Base-by-base conservation (phyloP, 768 basidiomycete species). In the Aureoboletus auriporus region DNA sequence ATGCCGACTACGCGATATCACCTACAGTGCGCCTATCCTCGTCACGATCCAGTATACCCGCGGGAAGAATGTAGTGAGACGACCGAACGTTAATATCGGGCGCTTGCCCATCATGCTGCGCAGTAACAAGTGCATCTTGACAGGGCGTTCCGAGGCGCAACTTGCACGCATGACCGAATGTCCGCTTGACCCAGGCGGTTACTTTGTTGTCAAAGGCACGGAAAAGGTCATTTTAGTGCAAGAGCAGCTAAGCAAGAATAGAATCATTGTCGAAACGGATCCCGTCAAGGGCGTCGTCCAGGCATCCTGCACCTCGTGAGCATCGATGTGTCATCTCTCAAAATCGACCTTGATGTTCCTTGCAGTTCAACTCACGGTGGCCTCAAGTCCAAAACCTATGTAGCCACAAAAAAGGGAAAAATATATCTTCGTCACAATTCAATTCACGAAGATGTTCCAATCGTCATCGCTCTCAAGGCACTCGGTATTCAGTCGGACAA, bases 181-280 rank as follows among this genome's bases (percentile, higher is more conserved):
- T 67, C 96, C 96, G 4, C 76, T 98, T 50, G 96, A 99, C 71
- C 95, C 96, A 10, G 96, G 96, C n/a, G 96, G 96, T 4, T 98
- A 98, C 66, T 99, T 99, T 67, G 87, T 99, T 50, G 96, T 99
- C 44, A 97, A 94, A 69, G 95, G 95, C 33, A 99, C 95, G 37
- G 95, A 99, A 70, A 99, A 98, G 71, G 96, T 99, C 59, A 99
- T 99, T 57, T 75, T 99, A 53, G 95, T 99, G 7, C 96, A 99
- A 67, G 96, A 98, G 65, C 96, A 99, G 70, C 71, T 98, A 62
- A 94, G 91, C 77, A 98, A 98, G 77, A 98, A 99, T 68, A 82
- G 96, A 36, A 99, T 99, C 63, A 97, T 99, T 56, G 96, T 99
- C 52, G 96, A 98, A 73, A 89, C 86, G 6, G 96, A 98, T 68